These are phyloP conservation scores for Rubia tinctorum DNA, from an alignment of 305 asterid genomes.

Conservation along the genomic window DNA sequence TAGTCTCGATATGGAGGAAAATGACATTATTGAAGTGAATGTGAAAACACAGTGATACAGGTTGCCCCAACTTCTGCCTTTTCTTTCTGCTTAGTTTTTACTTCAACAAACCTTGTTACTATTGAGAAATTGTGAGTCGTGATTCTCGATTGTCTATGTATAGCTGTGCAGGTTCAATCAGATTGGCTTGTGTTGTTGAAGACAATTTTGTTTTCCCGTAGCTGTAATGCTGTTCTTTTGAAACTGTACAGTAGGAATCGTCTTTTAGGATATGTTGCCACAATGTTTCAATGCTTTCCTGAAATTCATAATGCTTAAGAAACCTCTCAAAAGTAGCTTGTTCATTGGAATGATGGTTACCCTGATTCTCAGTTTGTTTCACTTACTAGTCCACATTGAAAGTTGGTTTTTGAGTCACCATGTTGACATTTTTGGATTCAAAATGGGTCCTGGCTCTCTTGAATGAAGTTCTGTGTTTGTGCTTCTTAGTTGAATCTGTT, in stretches of 20 bases:
- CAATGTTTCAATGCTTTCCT: background rate
- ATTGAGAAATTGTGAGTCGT: background rate
- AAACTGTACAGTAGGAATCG: constrained; percentile 9
- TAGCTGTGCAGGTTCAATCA: background rate
- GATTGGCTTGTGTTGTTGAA: background rate
- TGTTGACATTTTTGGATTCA: too few relatives aligned
- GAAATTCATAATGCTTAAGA: background rate
- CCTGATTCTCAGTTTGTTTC: too few relatives aligned
- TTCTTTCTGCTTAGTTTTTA: background rate
- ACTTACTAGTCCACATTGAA: too few relatives aligned
- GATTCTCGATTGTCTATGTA: background rate
- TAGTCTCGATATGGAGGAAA: constrained; percentile 82
- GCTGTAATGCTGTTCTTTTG: background rate
- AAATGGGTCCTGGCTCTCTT: too few relatives aligned
- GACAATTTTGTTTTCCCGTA: background rate
- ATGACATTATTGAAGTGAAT: constrained; percentile 80
- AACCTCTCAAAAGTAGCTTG: too few relatives aligned
- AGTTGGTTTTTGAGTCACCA: too few relatives aligned
- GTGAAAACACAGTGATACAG: constrained; percentile 50
- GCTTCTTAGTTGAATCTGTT: too few relatives aligned
- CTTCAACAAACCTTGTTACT: background rate
- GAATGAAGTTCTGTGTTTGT: too few relatives aligned
- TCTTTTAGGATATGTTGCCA: background rate
- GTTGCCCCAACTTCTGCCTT: constrained; percentile 9
- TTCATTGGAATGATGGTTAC: too few relatives aligned